Percentiles rank a stretch among this genome's conserved stretches.
Evolutionary conservation across 305 asterid species (phyloP).

Genomic region (Solanum hybrid): DNA sequence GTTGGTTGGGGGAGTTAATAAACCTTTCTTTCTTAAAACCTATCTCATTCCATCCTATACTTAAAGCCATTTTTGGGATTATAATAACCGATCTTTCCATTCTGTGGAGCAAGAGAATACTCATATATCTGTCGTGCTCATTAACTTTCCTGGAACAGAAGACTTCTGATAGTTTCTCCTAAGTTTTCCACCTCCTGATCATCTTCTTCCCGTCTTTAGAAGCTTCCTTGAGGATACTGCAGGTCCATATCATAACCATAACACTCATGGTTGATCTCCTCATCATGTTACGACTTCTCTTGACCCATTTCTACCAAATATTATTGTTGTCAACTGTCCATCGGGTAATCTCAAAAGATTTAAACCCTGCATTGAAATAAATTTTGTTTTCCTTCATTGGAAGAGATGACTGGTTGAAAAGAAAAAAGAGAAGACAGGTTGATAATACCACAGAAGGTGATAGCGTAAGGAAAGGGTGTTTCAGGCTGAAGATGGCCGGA

Average conservation of each 20-base stretch:
- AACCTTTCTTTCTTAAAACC: neutral
- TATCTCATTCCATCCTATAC: neutral
- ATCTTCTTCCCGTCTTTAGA: neutral
- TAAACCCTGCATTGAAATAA: neutral
- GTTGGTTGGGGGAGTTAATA: neutral
- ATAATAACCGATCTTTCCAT: neutral
- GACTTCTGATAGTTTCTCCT: neutral
- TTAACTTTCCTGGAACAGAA: neutral
- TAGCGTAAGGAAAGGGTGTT: neutral
- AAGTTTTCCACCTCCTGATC: neutral
- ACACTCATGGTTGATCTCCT: neutral
- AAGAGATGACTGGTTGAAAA: neutral
- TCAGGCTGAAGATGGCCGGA: neutral
- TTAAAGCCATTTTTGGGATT: neutral
- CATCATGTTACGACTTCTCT: neutral
- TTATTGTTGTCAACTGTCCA: neutral
- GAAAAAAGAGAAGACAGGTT: neutral
- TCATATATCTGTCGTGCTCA: neutral
- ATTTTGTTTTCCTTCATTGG: neutral
- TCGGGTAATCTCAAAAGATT: neutral
- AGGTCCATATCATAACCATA: neutral
- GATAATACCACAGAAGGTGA: neutral
- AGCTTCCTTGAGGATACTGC: neutral
- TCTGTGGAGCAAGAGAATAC: neutral
- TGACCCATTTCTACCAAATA: neutral